Evolutionary conservation across 805 yeast species (phyloP), one percentile per base, ranked within the genome.

Genomic region (Brettanomyces naardenensis): DNA sequence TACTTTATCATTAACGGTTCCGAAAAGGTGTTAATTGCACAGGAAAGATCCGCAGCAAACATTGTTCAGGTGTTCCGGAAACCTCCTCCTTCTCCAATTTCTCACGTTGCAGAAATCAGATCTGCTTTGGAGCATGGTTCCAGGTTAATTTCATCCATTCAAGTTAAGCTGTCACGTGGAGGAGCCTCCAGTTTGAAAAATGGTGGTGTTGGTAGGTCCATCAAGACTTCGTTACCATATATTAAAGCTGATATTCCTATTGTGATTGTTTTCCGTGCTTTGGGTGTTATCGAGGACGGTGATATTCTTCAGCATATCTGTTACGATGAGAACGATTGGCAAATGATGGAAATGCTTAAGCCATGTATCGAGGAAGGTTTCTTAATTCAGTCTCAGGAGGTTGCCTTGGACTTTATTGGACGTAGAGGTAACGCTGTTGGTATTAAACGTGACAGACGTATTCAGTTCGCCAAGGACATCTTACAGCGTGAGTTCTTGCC

Each of bases 361-460:
- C 98, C 99, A 5, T 92, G 97, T 75, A 95, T 92, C 44, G 99
- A 92, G 62, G 98, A 94, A 67, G 98, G 97, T 38, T 94, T 92
- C 63, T 92, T 92, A 38, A 89, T 92, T 48, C 98, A 92, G 67
- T 97, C 94, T 57, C 80, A 95, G 56, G 97, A 92, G 66, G 95
- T 94, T 36, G 98, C 98, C 1, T 75, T 92, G 46, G 98, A 92
- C 68, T 92, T 80, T 63, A 92, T 92, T 55, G 99, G 98, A 50
- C 85, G 97, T 68, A 88, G 99, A 78, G 94, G 94, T 63, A 89
- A 92, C 46, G 95, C 95, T 5, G 69, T 88, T 49, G 98, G 98
- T 69, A 88, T 92, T 49, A 82, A 87, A 65, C 80, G 95, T 61
- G 98, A 92, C 57, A 89, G 89, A 65, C 95, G 99, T 80, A 86